These are phyloP conservation scores for Pichia sp. DNA, from an alignment of 1,139 yeast genomes.

Conservation along the genomic window DNA sequence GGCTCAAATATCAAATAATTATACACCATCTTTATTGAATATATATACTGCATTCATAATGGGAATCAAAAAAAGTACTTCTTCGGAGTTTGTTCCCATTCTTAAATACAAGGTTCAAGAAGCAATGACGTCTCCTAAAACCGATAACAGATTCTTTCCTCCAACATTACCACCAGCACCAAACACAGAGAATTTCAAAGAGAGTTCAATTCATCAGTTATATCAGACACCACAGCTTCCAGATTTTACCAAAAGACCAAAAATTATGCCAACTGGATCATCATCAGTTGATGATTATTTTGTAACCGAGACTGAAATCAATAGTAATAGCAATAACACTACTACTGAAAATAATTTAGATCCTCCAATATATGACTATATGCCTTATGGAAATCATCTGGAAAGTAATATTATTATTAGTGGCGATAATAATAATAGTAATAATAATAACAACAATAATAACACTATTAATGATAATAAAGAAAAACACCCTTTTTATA, in stretches of 20 bases:
- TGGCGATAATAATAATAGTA: neutral
- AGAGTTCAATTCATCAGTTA: neutral
- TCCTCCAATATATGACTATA: too few species aligned
- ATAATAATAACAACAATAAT: neutral
- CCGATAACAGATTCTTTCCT: neutral
- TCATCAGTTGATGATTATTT: neutral
- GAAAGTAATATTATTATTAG: too few species aligned
- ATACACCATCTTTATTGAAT: too few species aligned
- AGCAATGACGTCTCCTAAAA: neutral
- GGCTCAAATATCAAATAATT: too few species aligned
- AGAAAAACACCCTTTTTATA: neutral
- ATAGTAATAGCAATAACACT: neutral
- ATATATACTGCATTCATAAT: neutral
- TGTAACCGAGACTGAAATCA: neutral
- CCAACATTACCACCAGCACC: neutral
- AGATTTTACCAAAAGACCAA: constrained; percentile 12
- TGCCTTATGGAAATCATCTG: too few species aligned
- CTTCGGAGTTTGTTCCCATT: neutral
- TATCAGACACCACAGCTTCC: constrained; percentile 8
- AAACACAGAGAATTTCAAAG: neutral
- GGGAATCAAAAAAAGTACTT: neutral
- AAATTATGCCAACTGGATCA: constrained; percentile 1
- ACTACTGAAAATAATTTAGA: neutral
- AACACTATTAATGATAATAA: neutral
- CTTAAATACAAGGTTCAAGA: neutral